Percentiles rank a stretch among this genome's conserved stretches.
Conservation (phyloP, 352 stramenopile species). For the Halophytophthora batemanensis region DNA sequence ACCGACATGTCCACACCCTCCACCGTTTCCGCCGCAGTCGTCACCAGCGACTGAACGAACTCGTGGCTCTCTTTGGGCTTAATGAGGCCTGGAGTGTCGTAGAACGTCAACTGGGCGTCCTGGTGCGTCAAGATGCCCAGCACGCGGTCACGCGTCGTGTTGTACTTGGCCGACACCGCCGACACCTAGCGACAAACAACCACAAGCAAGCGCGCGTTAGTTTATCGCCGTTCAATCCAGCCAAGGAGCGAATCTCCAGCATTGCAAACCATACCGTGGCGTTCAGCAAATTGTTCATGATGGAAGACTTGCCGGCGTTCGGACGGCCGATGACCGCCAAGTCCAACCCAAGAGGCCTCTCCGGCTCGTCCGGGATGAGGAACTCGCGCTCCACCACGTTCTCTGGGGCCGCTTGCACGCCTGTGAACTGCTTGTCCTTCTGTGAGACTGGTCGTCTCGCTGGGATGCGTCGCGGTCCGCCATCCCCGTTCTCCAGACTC, state of each 20-base stretch:
- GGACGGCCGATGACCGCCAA: constrained; percentile 80
- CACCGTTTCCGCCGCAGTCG: constrained; percentile 71
- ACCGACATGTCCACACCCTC: constrained; percentile 85
- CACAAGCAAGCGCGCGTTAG: neutral
- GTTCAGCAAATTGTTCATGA: constrained; percentile 78
- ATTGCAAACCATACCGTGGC: constrained; percentile 44
- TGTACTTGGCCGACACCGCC: constrained; percentile 86
- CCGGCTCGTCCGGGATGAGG: constrained; percentile 67
- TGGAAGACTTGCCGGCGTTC: constrained; percentile 87
- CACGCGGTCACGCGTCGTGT: constrained; percentile 78
- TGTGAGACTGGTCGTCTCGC: constrained; percentile 37
- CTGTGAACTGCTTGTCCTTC: constrained; percentile 73
- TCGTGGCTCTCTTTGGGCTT: constrained; percentile 85
- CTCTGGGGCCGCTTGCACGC: constrained; percentile 54
- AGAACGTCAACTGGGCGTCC: constrained; percentile 78
- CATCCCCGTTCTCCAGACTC: constrained; percentile 15
- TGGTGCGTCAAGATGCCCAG: constrained; percentile 77
- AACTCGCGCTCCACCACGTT: constrained; percentile 70
- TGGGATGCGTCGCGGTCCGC: constrained; percentile 16
- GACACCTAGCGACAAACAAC: constrained; percentile 41
- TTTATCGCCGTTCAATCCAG: neutral
- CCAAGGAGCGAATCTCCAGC: neutral
- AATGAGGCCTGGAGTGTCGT: constrained; percentile 84
- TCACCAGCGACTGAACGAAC: constrained; percentile 79
- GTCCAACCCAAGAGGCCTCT: constrained; percentile 62